A percentile compares a stretch with the other conserved stretches of the same genome.
phyloP scores from a whole-genome alignment of 805 yeast species.

The Lachancea dasiensis region DNA sequence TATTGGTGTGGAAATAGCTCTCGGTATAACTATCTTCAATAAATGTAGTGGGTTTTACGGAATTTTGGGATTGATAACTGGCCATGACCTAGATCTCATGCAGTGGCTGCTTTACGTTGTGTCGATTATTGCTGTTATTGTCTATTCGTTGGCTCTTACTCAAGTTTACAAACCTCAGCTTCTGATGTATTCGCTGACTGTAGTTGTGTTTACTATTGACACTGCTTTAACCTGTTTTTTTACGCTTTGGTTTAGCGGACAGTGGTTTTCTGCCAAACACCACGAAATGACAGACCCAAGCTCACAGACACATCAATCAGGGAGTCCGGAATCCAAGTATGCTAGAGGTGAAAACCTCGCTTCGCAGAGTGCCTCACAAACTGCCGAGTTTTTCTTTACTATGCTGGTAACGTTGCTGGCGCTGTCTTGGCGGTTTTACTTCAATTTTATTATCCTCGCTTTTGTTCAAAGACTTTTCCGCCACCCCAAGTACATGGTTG shows the following conservation, averaged over 20 bases:
- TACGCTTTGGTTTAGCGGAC: slow-evolving; percentile 64
- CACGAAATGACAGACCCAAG: slow-evolving; percentile 18
- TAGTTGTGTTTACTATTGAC: slow-evolving; percentile 60
- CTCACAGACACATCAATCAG: slow-evolving; percentile 5
- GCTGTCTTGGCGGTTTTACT: slow-evolving; percentile 49
- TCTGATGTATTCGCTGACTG: slow-evolving; percentile 55
- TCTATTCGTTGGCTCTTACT: slow-evolving; percentile 55
- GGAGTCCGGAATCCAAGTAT: neutral
- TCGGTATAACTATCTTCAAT: slow-evolving; percentile 72
- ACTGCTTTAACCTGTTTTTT: slow-evolving; percentile 61
- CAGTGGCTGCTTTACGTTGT: slow-evolving; percentile 77
- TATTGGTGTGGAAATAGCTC: slow-evolving; percentile 77
- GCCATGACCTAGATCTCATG: slow-evolving; percentile 74
- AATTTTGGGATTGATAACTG: slow-evolving; percentile 75
- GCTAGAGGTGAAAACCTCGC: slow-evolving; percentile 22
- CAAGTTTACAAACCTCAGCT: slow-evolving; percentile 50
- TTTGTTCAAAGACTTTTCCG: slow-evolving; percentile 53
- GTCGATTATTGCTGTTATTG: slow-evolving; percentile 56
- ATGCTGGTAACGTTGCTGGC: slow-evolving; percentile 44
- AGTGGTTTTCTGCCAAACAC: slow-evolving; percentile 63
- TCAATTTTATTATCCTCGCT: slow-evolving; percentile 51
- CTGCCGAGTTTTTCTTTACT: slow-evolving; percentile 53
- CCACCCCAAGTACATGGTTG: slow-evolving; percentile 38
- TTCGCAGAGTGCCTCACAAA: slow-evolving; percentile 59
- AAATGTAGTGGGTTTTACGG: slow-evolving; percentile 90